Conservation (phyloP, 805 yeast genomes). For the Komagataella ulmi region DNA sequence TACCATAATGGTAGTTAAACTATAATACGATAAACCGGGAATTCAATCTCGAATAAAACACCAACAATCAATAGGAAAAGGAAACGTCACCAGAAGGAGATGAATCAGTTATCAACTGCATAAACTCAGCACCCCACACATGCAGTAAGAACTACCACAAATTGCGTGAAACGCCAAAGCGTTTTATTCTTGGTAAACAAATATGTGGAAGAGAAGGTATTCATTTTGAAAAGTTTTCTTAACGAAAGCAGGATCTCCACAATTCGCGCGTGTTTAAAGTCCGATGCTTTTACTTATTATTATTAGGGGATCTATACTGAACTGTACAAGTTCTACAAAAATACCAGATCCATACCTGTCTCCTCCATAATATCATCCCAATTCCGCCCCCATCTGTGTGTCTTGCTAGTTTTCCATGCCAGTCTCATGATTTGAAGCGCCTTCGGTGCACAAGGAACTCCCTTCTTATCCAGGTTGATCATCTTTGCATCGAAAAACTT, state of each 20-base stretch:
- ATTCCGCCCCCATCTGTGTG: not conserved
- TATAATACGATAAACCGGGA: not conserved
- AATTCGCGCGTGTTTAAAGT: not conserved
- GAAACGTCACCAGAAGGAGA: not conserved
- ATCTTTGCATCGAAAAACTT: conserved; percentile 26
- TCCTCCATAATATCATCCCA: not conserved
- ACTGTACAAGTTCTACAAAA: not conserved
- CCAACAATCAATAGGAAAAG: not conserved
- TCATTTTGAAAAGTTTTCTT: conserved; percentile 1
- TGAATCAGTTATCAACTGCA: not conserved
- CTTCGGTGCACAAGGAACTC: conserved; percentile 19
- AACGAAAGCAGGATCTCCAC: not conserved
- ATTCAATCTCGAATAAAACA: not conserved
- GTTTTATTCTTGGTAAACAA: not conserved
- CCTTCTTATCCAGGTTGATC: conserved; percentile 24
- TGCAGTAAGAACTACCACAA: not conserved
- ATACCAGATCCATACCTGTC: not conserved
- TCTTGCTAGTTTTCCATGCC: conserved; percentile 40
- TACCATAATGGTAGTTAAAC: not conserved
- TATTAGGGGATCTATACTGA: not conserved
- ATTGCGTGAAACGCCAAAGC: not conserved
- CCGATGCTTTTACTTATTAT: no score
- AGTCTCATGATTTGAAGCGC: conserved; percentile 27
- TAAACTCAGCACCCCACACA: not conserved
- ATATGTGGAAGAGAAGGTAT: conserved; percentile 1